These are phyloP conservation scores for Phaeoacremonium minimum DNA, from an alignment of 2,329 filamentous ascomycete species.

Conservation along the genomic window DNA sequence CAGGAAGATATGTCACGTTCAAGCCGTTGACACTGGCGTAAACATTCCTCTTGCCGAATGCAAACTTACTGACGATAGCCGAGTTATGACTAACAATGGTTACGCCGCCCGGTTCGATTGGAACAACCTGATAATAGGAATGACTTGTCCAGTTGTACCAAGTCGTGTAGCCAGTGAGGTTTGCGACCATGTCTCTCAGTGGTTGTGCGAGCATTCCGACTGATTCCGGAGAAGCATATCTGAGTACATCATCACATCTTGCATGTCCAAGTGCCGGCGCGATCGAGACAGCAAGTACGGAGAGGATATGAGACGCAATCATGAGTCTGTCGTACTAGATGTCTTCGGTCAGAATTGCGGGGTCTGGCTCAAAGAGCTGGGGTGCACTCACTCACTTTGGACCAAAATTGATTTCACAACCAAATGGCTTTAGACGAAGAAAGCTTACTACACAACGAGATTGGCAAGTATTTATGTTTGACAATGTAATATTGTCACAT, in stretches of 20 bases:
- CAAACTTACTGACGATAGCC: conserved; percentile 19
- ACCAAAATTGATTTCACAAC: too few relatives aligned
- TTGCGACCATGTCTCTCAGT: conserved; percentile 14
- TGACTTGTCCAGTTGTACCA: conserved; percentile 4
- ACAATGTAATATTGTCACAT: too few relatives aligned
- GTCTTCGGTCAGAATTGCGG: too few relatives aligned
- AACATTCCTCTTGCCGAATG: conserved; percentile 17
- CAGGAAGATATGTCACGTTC: conserved; percentile 15
- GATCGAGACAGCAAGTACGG: too few relatives aligned
- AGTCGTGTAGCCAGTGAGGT: conserved; percentile 15
- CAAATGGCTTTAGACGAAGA: too few relatives aligned
- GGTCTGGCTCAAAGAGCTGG: too few relatives aligned
- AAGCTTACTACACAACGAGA: too few relatives aligned
- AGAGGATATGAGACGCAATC: too few relatives aligned
- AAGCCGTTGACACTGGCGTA: conserved; percentile 22
- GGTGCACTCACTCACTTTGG: too few relatives aligned
- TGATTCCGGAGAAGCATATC: conserved; percentile 7
- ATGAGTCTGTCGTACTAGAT: too few relatives aligned
- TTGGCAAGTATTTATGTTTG: too few relatives aligned
- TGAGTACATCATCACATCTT: conserved; percentile 8
- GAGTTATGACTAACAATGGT: conserved; percentile 14
- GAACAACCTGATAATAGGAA: conserved; percentile 9
- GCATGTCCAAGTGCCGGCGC: too few relatives aligned
- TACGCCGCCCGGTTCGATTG: conserved; percentile 18
- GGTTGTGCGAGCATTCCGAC: conserved; percentile 24